phyloP scores from a whole-genome alignment of 345 rosid species.

The Salix exigua region DNA sequence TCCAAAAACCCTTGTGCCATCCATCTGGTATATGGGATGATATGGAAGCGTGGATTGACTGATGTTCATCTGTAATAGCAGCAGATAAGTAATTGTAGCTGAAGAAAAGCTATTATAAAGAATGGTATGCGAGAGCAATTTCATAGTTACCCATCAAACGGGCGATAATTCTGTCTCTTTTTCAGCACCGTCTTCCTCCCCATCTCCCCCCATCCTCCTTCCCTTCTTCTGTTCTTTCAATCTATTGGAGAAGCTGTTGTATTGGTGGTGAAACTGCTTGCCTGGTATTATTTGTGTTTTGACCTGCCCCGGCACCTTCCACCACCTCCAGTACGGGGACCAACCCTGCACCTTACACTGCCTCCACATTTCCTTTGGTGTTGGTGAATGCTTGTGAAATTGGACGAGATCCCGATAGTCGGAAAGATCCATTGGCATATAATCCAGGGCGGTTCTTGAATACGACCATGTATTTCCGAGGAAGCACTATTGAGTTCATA shows the following conservation, averaged over 20 bases:
- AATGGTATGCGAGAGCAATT: not conserved
- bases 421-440: conserved; percentile 15
- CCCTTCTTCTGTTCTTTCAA: not conserved
- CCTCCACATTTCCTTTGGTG: not conserved
- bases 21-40: too few relatives aligned
- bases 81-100: not conserved
- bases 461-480: conserved; percentile 11
- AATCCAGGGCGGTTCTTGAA: conserved; percentile 17
- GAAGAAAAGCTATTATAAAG: not conserved
- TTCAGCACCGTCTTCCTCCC: not conserved
- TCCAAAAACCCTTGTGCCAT: not conserved
- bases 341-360: too few relatives aligned
- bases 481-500: conserved; percentile 18
- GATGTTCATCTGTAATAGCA: not conserved
- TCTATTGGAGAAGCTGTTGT: not conserved
- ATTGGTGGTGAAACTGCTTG: not conserved
- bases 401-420: conserved; percentile 20
- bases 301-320: too few relatives aligned
- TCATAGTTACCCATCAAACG: not conserved
- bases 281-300: too few relatives aligned
- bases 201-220: not conserved
- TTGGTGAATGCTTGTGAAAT: conserved; percentile 22
- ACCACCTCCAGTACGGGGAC: too few relatives aligned
- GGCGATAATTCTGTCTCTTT: not conserved
- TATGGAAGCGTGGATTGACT: not conserved